Conservation (phyloP, 768 basidiomycete genomes). For the Rhizopogon vesiculosus region DNA sequence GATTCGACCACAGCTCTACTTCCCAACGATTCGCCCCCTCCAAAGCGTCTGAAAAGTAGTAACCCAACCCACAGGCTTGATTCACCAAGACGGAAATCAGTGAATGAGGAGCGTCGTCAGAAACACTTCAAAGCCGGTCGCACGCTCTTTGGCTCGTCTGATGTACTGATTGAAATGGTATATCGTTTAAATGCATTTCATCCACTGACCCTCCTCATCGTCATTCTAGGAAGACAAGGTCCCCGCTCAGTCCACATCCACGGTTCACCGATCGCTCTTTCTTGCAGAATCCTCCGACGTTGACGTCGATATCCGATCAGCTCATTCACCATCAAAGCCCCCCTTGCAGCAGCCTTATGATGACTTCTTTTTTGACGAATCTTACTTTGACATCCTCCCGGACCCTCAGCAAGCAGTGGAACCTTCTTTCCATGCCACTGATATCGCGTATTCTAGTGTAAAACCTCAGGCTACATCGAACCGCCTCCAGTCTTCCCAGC, state of each 20-base stretch:
- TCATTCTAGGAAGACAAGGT: background rate
- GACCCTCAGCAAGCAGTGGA: constrained; percentile 3
- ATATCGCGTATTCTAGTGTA: background rate
- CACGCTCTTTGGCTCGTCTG: background rate
- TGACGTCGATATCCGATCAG: constrained; percentile 7
- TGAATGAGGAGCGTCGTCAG: constrained; percentile 4
- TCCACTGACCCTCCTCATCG: background rate
- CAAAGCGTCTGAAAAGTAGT: background rate
- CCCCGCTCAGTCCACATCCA: background rate
- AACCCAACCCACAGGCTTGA: background rate
- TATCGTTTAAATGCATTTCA: background rate
- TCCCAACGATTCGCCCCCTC: background rate
- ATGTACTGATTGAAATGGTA: constrained; percentile 2
- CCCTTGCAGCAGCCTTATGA: constrained; percentile 7
- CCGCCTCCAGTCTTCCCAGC: background rate
- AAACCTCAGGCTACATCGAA: background rate
- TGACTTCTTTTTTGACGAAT: constrained; percentile 29
- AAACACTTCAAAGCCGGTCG: constrained; percentile 13
- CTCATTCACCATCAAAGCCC: background rate
- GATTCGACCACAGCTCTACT: background rate
- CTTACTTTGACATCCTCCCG: constrained; percentile 23
- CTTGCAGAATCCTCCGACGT: constrained; percentile 7
- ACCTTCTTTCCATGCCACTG: background rate
- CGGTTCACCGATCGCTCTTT: constrained; percentile 12
- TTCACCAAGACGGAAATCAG: background rate